Percentiles rank a stretch among this genome's conserved stretches.
Conservation (phyloP, 1,139 yeast species). For the Suhomyces bolitotheri region DNA sequence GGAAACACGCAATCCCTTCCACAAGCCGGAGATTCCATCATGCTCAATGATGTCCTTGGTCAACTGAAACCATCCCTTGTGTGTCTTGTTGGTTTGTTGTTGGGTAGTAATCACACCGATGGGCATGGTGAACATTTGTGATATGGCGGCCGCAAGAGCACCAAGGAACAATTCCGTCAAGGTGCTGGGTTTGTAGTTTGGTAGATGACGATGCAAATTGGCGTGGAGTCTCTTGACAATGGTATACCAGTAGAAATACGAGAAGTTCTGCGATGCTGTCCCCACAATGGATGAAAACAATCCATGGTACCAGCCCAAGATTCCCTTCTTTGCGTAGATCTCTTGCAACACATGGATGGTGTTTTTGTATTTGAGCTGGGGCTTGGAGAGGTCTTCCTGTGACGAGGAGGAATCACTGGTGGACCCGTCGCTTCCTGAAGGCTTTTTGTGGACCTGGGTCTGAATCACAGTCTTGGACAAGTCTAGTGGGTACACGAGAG, state of each 20-base stretch:
- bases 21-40: conserved; percentile 71
- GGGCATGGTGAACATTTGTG: conserved; percentile 82
- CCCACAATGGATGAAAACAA: conserved; percentile 69
- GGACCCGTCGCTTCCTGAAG: conserved; percentile 14
- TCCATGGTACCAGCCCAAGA: conserved; percentile 77
- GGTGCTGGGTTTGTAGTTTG: conserved; percentile 52
- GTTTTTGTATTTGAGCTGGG: conserved; percentile 50
- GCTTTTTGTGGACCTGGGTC: conserved; percentile 51
- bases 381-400: conserved; percentile 14
- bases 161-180: conserved; percentile 76
- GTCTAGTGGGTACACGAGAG: conserved; percentile 77
- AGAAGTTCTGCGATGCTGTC: conserved; percentile 76
- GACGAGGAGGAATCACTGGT: conserved; percentile 8
- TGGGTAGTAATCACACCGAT: conserved; percentile 80
- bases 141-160: conserved; percentile 81
- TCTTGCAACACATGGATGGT: conserved; percentile 63
- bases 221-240: conserved; percentile 63
- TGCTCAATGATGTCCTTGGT: conserved; percentile 59
- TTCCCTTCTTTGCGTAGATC: conserved; percentile 59
- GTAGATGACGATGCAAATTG: conserved; percentile 39
- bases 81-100: conserved; percentile 65
- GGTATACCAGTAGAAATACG: conserved; percentile 87
- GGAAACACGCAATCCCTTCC: conserved; percentile 85
- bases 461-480: conserved; percentile 73
- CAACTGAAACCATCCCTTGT: conserved; percentile 46